Base-by-base conservation (phyloP, 2,329 filamentous ascomycete species). In the Purpureocillium takamizusanense region DNA sequence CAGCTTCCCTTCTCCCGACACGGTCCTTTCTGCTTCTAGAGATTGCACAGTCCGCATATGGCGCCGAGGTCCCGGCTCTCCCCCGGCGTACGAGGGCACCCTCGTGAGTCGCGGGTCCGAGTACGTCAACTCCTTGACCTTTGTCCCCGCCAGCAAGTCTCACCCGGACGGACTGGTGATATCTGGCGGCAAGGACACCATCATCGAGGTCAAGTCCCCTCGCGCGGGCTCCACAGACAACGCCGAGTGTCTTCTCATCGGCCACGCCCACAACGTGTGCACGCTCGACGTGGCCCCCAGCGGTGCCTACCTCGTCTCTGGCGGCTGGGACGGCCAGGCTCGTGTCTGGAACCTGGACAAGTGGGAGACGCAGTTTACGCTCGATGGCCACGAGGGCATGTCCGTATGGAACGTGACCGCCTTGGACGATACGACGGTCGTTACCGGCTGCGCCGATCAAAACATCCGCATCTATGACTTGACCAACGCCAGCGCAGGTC, bases 371-470 rank as follows among this genome's bases (percentile, higher is more conserved):
- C 76, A 84, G 46, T 64, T 79, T 11, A 56, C 83, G 34, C 69
- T 98, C 14, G 65, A 76, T 33, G 88, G 86, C 5, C 88, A 95
- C 53, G 76, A 82, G 39, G 84, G 77, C 30, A 61, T 59, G 51
- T 83, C 82, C 36, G 88, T 98, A 12, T 97, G 89, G 90, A 83
- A 83, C n/a, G 88, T 95, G 4, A 62, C 97, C 41, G 84, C 85
- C 13, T 82, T 90, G 46, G 83, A 94, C 55, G 74, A 81, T 39
- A 74, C 80, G 29, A 88, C 83, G 0, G 75, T 97, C 34, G 76
- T 95, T 42, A 97, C 90, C n/a, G 88, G 82, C 31, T 94, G 86
- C 51, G 90, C 92, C 36, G 94, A 98, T 62, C 83, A 89, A 54
- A 76, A 78, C 42, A 92, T 98, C 33, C 83, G 92, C 38, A 72